Percentiles rank a stretch among this genome's conserved stretches.
These are phyloP conservation scores for apple (Malus domestica) DNA, from an alignment of 306 rosid species.

Conservation along the genomic window ASM211411v1 NC_041794.1:3757001-3757500, in stretches of 20 bases:
- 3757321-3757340: slow-evolving; percentile 84
- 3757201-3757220: slow-evolving; percentile 86
- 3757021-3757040: slow-evolving; percentile 34
- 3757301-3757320: slow-evolving; percentile 93
- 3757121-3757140: slow-evolving; percentile 87
- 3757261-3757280: slow-evolving; percentile 85
- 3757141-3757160: slow-evolving; percentile 81
- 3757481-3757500: slow-evolving; percentile 94
- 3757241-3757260: slow-evolving; percentile 80
- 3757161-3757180: slow-evolving; percentile 95
- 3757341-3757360: slow-evolving; percentile 89
- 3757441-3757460: slow-evolving; percentile 79
- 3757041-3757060: slow-evolving; percentile 38
- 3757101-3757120: slow-evolving; percentile 88
- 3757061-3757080: slow-evolving; percentile 90
- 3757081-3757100: slow-evolving; percentile 81
- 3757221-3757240: slow-evolving; percentile 87
- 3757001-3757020: slow-evolving; percentile 89
- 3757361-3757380: slow-evolving; percentile 79
- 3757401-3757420: slow-evolving; percentile 91
- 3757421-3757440: slow-evolving; percentile 84
- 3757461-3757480: slow-evolving; percentile 85
- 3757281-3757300: slow-evolving; percentile 91
- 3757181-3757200: slow-evolving; percentile 87
- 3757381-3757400: slow-evolving; percentile 76